These are phyloP conservation scores for Rhizopogon parksii DNA, from an alignment of 1,284 basidiomycete genomes.

Conservation along the genomic window DNA sequence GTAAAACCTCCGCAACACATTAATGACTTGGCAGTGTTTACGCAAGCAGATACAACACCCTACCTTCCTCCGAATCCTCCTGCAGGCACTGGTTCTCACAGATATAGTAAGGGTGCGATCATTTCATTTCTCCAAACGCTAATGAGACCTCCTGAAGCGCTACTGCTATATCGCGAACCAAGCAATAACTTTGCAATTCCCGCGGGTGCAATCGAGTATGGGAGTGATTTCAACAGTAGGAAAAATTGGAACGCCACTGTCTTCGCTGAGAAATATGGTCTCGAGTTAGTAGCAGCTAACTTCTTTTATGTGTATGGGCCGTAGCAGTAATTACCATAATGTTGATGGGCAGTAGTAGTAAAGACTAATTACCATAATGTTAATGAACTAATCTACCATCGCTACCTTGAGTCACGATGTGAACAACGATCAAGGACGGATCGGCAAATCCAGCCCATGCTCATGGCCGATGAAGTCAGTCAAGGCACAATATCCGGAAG, in stretches of 20 bases:
- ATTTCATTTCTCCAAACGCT: neutral
- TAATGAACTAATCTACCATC: no score
- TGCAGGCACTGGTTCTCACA: neutral
- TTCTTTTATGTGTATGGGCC: neutral
- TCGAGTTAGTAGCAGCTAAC: neutral
- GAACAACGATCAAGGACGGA: no score
- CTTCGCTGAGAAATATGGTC: neutral
- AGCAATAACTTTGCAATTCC: neutral
- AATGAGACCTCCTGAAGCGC: neutral
- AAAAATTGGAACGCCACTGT: neutral
- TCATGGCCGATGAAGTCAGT: no score
- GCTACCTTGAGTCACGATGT: no score
- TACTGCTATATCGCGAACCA: neutral
- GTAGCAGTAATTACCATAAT: neutral
- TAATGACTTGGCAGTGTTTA: neutral
- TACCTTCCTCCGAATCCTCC: neutral
- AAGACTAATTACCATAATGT: no score
- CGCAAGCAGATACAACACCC: neutral
- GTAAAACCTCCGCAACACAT: neutral
- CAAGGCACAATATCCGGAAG: no score
- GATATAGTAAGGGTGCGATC: neutral
- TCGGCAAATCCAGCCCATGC: no score
- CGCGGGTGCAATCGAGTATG: neutral
- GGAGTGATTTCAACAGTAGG: neutral
- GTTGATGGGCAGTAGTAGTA: no score